A percentile compares a stretch with the other conserved stretches of the same genome.
phyloP scores from a whole-genome alignment of 352 stramenopile species.

The Pythium volutum region DNA sequence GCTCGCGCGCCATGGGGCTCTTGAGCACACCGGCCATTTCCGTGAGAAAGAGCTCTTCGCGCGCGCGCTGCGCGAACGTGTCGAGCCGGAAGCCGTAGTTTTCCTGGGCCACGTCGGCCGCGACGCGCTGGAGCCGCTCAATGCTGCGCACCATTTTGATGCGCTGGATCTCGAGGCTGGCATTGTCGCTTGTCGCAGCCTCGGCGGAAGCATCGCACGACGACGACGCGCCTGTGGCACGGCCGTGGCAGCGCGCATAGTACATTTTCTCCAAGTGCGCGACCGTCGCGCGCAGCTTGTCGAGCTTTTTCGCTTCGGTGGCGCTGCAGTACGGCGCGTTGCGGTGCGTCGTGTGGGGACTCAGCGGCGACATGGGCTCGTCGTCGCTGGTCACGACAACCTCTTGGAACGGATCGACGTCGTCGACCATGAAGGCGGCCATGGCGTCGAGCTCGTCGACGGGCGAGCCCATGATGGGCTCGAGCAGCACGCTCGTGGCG shows the following conservation, averaged over 20 bases:
- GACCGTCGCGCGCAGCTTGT: conserved; percentile 48
- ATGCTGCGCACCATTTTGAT: conserved; percentile 50
- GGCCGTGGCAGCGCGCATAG: conserved; percentile 55
- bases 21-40: conserved; percentile 21
- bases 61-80: conserved; percentile 8
- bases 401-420: conserved; percentile 57
- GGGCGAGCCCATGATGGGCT: conserved; percentile 47
- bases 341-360: too few species aligned
- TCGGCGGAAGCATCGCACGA: conserved; percentile 17
- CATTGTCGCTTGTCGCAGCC: conserved; percentile 3
- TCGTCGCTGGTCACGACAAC: conserved; percentile 26
- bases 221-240: background rate
- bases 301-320: conserved; percentile 35
- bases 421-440: conserved; percentile 54
- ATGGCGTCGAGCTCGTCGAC: conserved; percentile 65
- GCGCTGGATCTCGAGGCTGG: conserved; percentile 31
- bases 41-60: conserved; percentile 22
- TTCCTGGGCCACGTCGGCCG: conserved; percentile 37
- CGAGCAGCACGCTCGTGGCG: conserved; percentile 55
- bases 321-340: conserved; percentile 8
- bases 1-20: conserved; percentile 4
- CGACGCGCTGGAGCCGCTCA: conserved; percentile 51
- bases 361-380: conserved; percentile 17
- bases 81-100: conserved; percentile 35
- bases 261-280: conserved; percentile 55